phyloP scores from a whole-genome alignment of 305 asterid genomes.

The Fraxinus albicans region DNA sequence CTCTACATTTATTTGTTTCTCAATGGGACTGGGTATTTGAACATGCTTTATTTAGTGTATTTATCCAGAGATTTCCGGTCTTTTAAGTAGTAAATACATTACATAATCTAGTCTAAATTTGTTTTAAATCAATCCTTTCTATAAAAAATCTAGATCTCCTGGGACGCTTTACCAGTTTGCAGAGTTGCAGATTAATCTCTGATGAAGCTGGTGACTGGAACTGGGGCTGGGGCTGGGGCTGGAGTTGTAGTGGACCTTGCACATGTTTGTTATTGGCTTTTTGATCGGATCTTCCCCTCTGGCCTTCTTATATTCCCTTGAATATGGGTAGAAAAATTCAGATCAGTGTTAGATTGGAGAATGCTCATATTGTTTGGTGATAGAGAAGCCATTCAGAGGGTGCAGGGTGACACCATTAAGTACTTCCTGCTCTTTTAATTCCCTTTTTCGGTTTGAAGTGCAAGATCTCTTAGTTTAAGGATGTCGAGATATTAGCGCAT shows the following conservation, averaged over 20 bases:
- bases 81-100: constrained; percentile 15
- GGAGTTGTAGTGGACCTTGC: constrained; percentile 46
- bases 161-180: constrained; percentile 54
- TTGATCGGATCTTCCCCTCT: constrained; percentile 36
- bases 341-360: constrained; percentile 28
- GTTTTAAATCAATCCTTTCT: constrained; percentile 36
- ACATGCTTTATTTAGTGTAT: constrained; percentile 14
- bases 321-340: constrained; percentile 23
- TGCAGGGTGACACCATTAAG: constrained; percentile 22
- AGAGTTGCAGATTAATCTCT: constrained; percentile 49
- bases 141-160: constrained; percentile 52
- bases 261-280: constrained; percentile 26
- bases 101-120: constrained; percentile 35
- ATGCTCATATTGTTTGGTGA: constrained; percentile 30
- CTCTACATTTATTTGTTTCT: constrained; percentile 16
- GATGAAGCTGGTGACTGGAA: constrained; percentile 50
- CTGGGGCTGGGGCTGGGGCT: constrained; percentile 21
- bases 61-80: constrained; percentile 19
- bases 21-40: constrained; percentile 12
- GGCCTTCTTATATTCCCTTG: constrained; percentile 23
- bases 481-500: constrained; percentile 30
- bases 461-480: constrained; percentile 23
- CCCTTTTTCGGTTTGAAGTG: constrained; percentile 18
- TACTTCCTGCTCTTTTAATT: constrained; percentile 26
- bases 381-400: constrained; percentile 27